These are phyloP conservation scores for Carex parvula DNA, from an alignment of 176 grass and related monocot genomes.

Conservation along the genomic window DNA sequence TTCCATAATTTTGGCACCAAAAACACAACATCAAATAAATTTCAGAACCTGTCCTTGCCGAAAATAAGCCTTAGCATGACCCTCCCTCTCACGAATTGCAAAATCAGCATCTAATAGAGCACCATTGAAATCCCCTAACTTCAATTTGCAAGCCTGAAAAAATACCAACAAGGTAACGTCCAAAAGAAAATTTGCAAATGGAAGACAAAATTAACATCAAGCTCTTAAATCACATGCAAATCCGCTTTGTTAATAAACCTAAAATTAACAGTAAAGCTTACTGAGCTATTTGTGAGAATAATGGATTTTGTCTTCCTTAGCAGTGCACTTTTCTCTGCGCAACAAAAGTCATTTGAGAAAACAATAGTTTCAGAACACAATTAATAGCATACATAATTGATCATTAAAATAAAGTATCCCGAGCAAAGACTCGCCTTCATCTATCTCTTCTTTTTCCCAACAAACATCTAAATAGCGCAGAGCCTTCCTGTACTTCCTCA, in stretches of 20 bases:
- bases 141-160: conserved; percentile 85
- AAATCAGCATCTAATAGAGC: conserved; percentile 95
- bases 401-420: conserved; percentile 5
- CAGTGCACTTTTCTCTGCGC: conserved; percentile 64
- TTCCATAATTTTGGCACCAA: not conserved
- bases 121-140: conserved; percentile 72
- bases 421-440: conserved; percentile 57
- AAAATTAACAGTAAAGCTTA: conserved; percentile 48
- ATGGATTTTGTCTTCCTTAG: conserved; percentile 88
- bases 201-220: not conserved
- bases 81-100: conserved; percentile 83
- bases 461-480: conserved; percentile 91
- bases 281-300: conserved; percentile 94
- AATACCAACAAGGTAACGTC: not conserved
- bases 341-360: conserved; percentile 37
- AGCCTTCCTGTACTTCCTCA: conserved; percentile 96
- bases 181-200: too few species aligned
- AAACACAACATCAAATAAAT: not conserved
- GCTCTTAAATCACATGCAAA: conserved; percentile 19
- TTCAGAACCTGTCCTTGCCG: conserved; percentile 71
- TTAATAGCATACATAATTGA: conserved; percentile 3
- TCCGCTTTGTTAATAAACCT: conserved; percentile 4
- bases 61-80: conserved; percentile 89
- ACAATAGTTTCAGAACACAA: conserved; percentile 2
- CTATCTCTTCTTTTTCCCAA: conserved; percentile 99